phyloP scores from a whole-genome alignment of 2,329 filamentous ascomycete species.

The Botrytis elliptica region DNA sequence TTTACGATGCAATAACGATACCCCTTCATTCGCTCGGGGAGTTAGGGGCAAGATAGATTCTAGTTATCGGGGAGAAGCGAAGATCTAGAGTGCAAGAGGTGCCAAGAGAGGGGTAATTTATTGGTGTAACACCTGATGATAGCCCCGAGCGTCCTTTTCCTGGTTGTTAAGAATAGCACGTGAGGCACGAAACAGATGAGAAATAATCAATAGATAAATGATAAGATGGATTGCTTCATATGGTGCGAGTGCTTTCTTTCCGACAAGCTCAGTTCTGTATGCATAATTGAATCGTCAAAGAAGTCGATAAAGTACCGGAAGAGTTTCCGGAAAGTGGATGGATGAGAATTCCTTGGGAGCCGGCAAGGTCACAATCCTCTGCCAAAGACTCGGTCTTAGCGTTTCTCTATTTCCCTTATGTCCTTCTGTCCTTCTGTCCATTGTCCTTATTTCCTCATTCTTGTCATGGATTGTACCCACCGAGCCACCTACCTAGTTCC shows the following conservation, averaged over 20 bases:
- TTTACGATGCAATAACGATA: constrained; percentile 20
- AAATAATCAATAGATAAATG: neutral
- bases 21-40: constrained; percentile 20
- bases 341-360: neutral
- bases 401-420: neutral
- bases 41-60: neutral
- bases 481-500: neutral
- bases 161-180: neutral
- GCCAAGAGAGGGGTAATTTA: neutral
- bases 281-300: neutral
- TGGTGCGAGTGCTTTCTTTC: neutral
- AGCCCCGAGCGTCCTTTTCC: neutral
- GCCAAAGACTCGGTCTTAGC: neutral
- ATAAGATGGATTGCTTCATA: neutral
- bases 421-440: neutral
- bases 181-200: neutral
- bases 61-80: neutral
- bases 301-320: neutral
- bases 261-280: neutral
- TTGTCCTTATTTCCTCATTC: neutral
- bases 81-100: neutral
- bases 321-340: neutral
- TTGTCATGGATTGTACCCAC: neutral
- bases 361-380: neutral
- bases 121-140: neutral